These are phyloP conservation scores for Epithele typhae DNA, from an alignment of 768 basidiomycete species.

Conservation along the genomic window DNA sequence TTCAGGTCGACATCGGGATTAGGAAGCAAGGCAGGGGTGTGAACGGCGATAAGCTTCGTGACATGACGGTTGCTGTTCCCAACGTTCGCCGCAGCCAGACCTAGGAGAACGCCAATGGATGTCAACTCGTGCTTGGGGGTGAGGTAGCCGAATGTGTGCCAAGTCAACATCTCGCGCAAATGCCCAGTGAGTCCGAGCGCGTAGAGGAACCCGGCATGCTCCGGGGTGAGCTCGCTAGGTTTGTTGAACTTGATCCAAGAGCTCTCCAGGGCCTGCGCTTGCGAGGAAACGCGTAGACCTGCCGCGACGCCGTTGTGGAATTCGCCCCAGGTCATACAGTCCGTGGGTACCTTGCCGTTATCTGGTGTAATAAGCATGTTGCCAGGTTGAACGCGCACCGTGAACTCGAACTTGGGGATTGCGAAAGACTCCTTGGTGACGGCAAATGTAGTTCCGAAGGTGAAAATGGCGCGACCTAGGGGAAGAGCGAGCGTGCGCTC, in stretches of 20 bases:
- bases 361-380: slow-evolving; percentile 65
- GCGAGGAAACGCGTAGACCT: slow-evolving; percentile 76
- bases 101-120: slow-evolving; percentile 88
- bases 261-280: slow-evolving; percentile 75
- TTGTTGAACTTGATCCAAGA: slow-evolving; percentile 97
- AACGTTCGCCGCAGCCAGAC: slow-evolving; percentile 87
- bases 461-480: slow-evolving; percentile 88
- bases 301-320: slow-evolving; percentile 98
- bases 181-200: slow-evolving; percentile 93
- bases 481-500: slow-evolving; percentile 88
- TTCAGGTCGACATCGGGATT: slow-evolving; percentile 85
- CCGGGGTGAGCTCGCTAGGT: slow-evolving; percentile 82
- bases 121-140: slow-evolving; percentile 96
- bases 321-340: slow-evolving; percentile 87
- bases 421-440: slow-evolving; percentile 75
- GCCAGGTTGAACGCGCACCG: slow-evolving; percentile 68
- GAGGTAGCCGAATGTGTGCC: slow-evolving; percentile 94
- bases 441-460: slow-evolving; percentile 74
- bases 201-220: slow-evolving; percentile 95
- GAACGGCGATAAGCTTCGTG: slow-evolving; percentile 87
- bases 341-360: slow-evolving; percentile 63
- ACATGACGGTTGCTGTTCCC: slow-evolving; percentile 84
- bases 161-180: slow-evolving; percentile 82
- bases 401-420: slow-evolving; percentile 77
- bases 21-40: slow-evolving; percentile 90